A percentile compares a stretch with the other conserved stretches of the same genome.
Conservation (phyloP, 2,329 filamentous ascomycete species). For the Metarhizium sp. region DNA sequence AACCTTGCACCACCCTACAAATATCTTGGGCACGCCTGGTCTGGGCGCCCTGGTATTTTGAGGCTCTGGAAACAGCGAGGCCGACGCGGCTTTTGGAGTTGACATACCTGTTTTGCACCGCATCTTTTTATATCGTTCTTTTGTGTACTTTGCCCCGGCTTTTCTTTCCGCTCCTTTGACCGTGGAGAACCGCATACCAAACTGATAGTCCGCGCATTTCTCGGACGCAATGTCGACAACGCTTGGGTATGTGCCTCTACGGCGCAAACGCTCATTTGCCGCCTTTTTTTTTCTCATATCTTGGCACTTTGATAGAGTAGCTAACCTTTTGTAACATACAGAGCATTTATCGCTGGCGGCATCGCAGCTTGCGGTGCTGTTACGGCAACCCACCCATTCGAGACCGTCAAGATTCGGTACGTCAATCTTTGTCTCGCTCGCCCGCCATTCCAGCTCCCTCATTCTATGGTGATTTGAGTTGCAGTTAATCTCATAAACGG, state of each 20-base stretch:
- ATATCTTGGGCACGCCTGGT: not conserved
- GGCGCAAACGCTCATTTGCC: not conserved
- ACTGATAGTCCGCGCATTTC: constrained; percentile 1
- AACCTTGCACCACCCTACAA: not conserved
- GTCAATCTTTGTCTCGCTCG: constrained; percentile 15
- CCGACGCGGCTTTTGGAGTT: not conserved
- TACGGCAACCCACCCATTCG: constrained; percentile 94
- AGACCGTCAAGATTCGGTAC: constrained; percentile 96
- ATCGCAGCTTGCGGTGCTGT: constrained; percentile 96
- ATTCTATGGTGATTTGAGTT: not conserved
- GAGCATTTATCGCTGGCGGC: constrained; percentile 90
- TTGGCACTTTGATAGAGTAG: not conserved
- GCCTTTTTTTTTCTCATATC: too few relatives aligned
- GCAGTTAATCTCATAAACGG: not conserved
- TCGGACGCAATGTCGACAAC: constrained; percentile 22
- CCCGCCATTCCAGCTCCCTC: not conserved
- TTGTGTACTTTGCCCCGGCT: not conserved
- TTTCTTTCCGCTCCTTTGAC: not conserved
- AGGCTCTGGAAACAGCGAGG: not conserved
- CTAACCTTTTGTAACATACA: constrained; percentile 15
- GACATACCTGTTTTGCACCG: not conserved
- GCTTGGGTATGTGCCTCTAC: constrained; percentile 24
- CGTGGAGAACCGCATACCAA: not conserved
- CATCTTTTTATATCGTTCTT: not conserved
- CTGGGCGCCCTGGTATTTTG: not conserved